Evolutionary conservation across 441 rosid genomes (phyloP).

Genomic region (Arabidopsis hybrid): DNA sequence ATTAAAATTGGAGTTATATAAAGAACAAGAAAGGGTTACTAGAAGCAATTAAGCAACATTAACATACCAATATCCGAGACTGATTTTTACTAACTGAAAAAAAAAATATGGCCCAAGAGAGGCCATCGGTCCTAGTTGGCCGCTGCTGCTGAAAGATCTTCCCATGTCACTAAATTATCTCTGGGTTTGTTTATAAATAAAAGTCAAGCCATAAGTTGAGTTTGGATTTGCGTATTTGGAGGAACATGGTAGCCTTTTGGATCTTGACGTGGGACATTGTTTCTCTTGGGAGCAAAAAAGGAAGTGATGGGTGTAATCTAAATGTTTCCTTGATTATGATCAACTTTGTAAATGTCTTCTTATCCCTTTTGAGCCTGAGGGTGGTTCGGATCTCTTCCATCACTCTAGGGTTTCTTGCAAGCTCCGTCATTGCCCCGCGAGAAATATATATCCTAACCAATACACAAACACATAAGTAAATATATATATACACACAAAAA

Average conservation of each 20-base stretch:
- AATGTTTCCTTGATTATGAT: conserved; percentile 52
- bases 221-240: conserved; percentile 22
- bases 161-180: too few species aligned
- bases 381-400: background rate
- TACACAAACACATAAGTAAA: background rate
- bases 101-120: too few species aligned
- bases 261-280: conserved; percentile 46
- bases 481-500: background rate
- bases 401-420: background rate
- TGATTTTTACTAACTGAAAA: too few species aligned
- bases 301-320: conserved; percentile 58
- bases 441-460: background rate
- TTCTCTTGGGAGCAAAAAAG: conserved; percentile 50
- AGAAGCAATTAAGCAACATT: too few species aligned
- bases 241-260: conserved; percentile 35
- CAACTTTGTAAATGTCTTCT: conserved; percentile 26
- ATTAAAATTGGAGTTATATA: too few species aligned
- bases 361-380: background rate
- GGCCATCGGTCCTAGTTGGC: too few species aligned
- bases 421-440: background rate
- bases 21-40: too few species aligned
- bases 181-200: too few species aligned
- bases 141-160: too few species aligned
- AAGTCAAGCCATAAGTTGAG: conserved; percentile 25
- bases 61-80: too few species aligned